A percentile compares a stretch with the other conserved stretches of the same genome.
phyloP scores from a whole-genome alignment of 106 monocot species.

The Dendrobium nobile region DNA sequence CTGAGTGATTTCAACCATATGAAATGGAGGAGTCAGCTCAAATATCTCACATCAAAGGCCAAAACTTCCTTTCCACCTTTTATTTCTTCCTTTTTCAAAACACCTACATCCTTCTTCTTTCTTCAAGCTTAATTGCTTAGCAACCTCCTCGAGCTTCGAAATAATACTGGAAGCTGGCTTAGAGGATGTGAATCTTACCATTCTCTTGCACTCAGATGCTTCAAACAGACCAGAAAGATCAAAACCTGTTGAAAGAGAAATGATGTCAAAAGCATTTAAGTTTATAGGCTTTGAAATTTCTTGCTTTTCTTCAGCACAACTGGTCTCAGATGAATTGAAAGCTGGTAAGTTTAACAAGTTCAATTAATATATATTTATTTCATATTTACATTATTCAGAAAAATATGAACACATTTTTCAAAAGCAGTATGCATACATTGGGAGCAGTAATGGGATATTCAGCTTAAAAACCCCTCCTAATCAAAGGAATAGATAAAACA shows the following conservation, averaged over 20 bases:
- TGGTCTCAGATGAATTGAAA: neutral
- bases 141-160: slow-evolving; percentile 26
- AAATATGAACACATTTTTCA: too few species aligned
- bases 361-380: too few species aligned
- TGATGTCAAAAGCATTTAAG: slow-evolving; percentile 35
- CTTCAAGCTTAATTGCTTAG: slow-evolving; percentile 14
- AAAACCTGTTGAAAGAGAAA: slow-evolving; percentile 33
- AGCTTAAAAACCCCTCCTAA: too few species aligned
- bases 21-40: slow-evolving; percentile 24
- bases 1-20: slow-evolving; percentile 29
- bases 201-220: slow-evolving; percentile 1
- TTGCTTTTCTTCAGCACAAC: neutral
- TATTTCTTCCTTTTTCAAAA: slow-evolving; percentile 24
- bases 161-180: slow-evolving; percentile 19
- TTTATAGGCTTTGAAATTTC: slow-evolving; percentile 7
- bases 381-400: too few species aligned
- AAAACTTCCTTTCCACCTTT: slow-evolving; percentile 19
- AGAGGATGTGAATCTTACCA: slow-evolving; percentile 17
- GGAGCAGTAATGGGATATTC: too few species aligned
- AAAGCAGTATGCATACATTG: too few species aligned
- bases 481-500: too few species aligned
- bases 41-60: slow-evolving; percentile 28
- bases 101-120: slow-evolving; percentile 31
- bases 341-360: neutral
- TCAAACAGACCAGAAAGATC: slow-evolving; percentile 31